These are phyloP conservation scores for Sugiyamaella marilandica DNA, from an alignment of 805 yeast species.

Conservation along the genomic window DNA sequence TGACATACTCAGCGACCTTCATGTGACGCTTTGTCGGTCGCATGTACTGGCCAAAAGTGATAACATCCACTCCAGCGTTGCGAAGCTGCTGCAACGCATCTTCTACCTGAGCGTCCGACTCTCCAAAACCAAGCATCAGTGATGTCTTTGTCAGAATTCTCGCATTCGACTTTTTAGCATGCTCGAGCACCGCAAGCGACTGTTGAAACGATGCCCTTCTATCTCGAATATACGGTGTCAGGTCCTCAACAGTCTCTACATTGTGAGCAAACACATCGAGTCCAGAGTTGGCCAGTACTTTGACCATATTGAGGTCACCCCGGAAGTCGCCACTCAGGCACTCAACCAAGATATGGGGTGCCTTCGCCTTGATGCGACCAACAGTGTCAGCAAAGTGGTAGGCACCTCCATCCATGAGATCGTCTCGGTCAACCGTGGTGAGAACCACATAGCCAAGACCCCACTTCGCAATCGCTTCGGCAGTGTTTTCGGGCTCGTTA, in stretches of 20 bases:
- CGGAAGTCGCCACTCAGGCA: constrained; percentile 92
- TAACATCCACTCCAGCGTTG: constrained; percentile 77
- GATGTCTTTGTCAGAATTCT: constrained; percentile 86
- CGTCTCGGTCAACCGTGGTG: constrained; percentile 97
- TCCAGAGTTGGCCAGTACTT: constrained; percentile 76
- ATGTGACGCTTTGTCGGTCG: constrained; percentile 97
- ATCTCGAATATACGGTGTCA: constrained; percentile 93
- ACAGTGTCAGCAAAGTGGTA: constrained; percentile 88
- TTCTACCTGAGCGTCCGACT: constrained; percentile 82
- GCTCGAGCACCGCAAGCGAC: constrained; percentile 66
- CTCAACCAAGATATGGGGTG: constrained; percentile 89
- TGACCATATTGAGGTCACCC: constrained; percentile 81
- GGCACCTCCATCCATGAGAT: constrained; percentile 88
- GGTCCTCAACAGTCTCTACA: constrained; percentile 89
- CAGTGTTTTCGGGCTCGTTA: constrained; percentile 94
- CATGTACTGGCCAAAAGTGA: constrained; percentile 98
- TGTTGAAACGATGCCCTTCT: constrained; percentile 95
- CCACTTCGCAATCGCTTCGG: constrained; percentile 96
- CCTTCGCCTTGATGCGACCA: constrained; percentile 71
- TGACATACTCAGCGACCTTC: constrained; percentile 93
- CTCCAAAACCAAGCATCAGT: constrained; percentile 95
- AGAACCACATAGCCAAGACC: constrained; percentile 96
- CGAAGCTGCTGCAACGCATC: constrained; percentile 75
- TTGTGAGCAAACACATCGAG: constrained; percentile 97
- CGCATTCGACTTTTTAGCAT: constrained; percentile 77